A percentile compares a stretch with the other conserved stretches of the same genome.
phyloP scores from a whole-genome alignment of 345 rosid species.

The Euclidium syriacum region DNA sequence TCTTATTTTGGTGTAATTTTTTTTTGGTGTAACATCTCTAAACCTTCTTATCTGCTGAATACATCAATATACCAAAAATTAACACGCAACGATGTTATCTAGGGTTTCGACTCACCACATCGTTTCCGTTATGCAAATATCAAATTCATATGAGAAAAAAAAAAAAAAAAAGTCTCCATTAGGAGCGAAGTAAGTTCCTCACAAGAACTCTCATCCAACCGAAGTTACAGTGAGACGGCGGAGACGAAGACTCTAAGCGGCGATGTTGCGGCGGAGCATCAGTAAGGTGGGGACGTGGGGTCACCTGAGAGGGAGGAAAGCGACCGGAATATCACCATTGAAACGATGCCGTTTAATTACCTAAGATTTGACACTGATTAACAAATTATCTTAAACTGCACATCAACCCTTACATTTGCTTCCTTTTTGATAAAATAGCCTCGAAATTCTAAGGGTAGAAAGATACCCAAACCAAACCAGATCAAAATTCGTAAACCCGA shows the following conservation, averaged over 20 bases:
- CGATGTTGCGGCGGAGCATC: slow-evolving; percentile 14
- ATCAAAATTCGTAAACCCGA: no score
- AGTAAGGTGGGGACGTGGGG: neutral
- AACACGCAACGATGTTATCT: neutral
- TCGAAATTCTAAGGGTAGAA: no score
- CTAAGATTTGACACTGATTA: no score
- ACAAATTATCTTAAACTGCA: neutral
- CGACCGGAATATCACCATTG: neutral
- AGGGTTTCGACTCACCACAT: neutral
- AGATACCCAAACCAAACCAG: no score
- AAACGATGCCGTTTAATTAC: neutral
- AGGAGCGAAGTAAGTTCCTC: neutral
- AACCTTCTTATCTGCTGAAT: neutral
- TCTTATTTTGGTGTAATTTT: no score
- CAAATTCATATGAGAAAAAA: neutral
- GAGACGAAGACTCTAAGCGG: neutral
- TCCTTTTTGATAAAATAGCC: neutral
- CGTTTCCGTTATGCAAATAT: neutral
- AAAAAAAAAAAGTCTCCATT: neutral
- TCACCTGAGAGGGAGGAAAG: neutral
- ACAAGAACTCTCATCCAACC: neutral
- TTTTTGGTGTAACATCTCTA: no score
- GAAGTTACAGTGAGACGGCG: neutral
- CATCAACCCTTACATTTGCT: neutral
- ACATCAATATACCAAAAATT: neutral